Percentiles rank a stretch among this genome's conserved stretches.
Evolutionary conservation across 2,329 filamentous ascomycete species (phyloP).

Genomic region (Hypoxylon sp.): DNA sequence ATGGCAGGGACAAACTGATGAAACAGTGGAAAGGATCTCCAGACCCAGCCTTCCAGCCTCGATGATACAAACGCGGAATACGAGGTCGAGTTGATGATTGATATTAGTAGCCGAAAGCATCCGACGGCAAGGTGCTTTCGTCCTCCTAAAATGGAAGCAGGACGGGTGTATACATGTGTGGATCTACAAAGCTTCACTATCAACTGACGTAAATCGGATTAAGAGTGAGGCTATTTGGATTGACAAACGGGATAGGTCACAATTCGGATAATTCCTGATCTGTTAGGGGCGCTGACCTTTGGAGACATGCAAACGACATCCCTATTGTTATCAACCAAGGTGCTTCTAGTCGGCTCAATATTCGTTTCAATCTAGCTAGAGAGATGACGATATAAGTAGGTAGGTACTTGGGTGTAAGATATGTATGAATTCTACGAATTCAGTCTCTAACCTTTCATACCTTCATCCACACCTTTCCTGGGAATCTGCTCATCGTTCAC

Average conservation of each 20-base stretch:
- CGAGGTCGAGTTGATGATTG: background rate
- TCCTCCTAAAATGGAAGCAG: background rate
- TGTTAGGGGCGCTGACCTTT: background rate
- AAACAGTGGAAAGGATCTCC: background rate
- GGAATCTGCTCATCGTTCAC: background rate
- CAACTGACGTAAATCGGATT: background rate
- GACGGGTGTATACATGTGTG: background rate
- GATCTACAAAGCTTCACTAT: background rate
- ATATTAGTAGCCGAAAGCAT: background rate
- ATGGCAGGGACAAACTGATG: background rate
- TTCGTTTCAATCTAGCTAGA: background rate
- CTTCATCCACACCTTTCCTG: background rate
- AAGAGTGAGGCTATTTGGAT: background rate
- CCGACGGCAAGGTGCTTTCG: background rate
- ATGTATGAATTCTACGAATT: background rate
- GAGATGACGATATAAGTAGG: background rate
- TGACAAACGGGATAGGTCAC: background rate
- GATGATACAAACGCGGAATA: background rate
- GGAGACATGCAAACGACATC: background rate
- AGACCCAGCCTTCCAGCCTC: background rate
- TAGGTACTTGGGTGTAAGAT: background rate
- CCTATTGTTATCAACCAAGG: too few species aligned
- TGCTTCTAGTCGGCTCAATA: background rate
- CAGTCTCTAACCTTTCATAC: background rate
- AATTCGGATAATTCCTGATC: background rate